A percentile compares a stretch with the other conserved stretches of the same genome.
Evolutionary conservation across 1,284 basidiomycete species (phyloP).

Genomic region (Phlebopus sp.): DNA sequence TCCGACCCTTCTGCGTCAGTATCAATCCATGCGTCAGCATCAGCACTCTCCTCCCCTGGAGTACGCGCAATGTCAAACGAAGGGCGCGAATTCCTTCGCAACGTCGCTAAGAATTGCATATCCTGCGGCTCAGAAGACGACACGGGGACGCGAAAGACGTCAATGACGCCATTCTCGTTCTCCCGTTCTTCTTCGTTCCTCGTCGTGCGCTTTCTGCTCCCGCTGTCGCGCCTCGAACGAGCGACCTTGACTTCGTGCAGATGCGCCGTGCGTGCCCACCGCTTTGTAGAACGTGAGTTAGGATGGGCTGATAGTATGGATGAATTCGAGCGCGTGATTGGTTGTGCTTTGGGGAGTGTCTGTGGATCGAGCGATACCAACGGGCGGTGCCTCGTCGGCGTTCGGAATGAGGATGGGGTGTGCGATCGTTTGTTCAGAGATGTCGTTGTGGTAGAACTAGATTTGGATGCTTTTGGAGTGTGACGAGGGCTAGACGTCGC

Average conservation of each 20-base stretch:
- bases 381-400: slow-evolving; percentile 23
- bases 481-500: not conserved
- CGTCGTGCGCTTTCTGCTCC: slow-evolving; percentile 7
- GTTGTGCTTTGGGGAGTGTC: slow-evolving; percentile 18
- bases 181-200: slow-evolving; percentile 17
- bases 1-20: slow-evolving; percentile 25
- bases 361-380: slow-evolving; percentile 16
- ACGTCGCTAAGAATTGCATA: not conserved
- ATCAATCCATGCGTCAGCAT: slow-evolving; percentile 27
- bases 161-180: slow-evolving; percentile 7
- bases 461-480: slow-evolving; percentile 4
- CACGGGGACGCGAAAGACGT: slow-evolving; percentile 11
- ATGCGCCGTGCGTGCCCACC: slow-evolving; percentile 69
- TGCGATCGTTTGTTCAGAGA: slow-evolving; percentile 17
- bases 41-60: slow-evolving; percentile 13
- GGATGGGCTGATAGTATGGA: slow-evolving; percentile 25
- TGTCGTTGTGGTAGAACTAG: not conserved
- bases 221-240: slow-evolving; percentile 13
- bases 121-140: slow-evolving; percentile 1
- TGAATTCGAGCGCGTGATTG: slow-evolving; percentile 25
- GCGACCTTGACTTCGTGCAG: slow-evolving; percentile 57
- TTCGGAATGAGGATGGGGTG: slow-evolving; percentile 14
- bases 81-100: slow-evolving; percentile 7
- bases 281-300: slow-evolving; percentile 35
- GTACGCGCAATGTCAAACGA: slow-evolving; percentile 1